Evolutionary conservation across 768 basidiomycete species (phyloP), one percentile per base, ranked within the genome.

Genomic region (Tricholoma hemisulphureum): DNA sequence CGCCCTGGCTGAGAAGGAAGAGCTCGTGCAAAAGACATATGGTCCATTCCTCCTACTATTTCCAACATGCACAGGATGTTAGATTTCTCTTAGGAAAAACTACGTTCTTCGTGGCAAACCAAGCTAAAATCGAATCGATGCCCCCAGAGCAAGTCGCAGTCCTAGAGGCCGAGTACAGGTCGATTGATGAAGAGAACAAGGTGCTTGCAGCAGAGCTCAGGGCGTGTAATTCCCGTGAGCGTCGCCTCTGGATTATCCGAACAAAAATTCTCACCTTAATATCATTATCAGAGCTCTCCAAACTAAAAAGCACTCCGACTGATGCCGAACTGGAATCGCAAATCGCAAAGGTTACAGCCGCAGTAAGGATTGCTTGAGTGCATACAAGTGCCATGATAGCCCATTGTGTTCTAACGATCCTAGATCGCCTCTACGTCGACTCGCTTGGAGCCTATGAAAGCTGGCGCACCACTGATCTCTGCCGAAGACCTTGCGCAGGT

Each of bases 71-170:
- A 52, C 67, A 56, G 61, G 59, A 59, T 29, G 46, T 21, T 45
- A 58, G 55, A 46, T 56, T 58, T 60, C 57, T 37, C 54, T 58
- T 28, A 93, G 91, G 90, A 9, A 93, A 97, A 71, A 88, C 86
- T 2, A 87, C 86, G 0, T 89, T 95, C 69, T 97, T 93, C 65
- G 92, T 95, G 11, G 84, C 84, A 32, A 94, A 94, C 61, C 89
- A 96, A 73, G 80, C 80, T 16, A 85, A 84, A 24, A 78, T 92
- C 53, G 82, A 86, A 26, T 78, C 84, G 21, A 77, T 93, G 54
- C 82, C 86, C 5, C 70, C 82, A 0, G 84, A 85, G 48, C 82
- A 86, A 55, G 74, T 93, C 24, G 73, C 81, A 11, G 71, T 73
- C 2, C 79, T 95, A 9, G 85, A 91, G 61, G 68, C 69, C 1